Percentiles rank a stretch among this genome's conserved stretches.
phyloP scores from a whole-genome alignment of 495 filamentous ascomycete species.

The Xylaria palmicola region DNA sequence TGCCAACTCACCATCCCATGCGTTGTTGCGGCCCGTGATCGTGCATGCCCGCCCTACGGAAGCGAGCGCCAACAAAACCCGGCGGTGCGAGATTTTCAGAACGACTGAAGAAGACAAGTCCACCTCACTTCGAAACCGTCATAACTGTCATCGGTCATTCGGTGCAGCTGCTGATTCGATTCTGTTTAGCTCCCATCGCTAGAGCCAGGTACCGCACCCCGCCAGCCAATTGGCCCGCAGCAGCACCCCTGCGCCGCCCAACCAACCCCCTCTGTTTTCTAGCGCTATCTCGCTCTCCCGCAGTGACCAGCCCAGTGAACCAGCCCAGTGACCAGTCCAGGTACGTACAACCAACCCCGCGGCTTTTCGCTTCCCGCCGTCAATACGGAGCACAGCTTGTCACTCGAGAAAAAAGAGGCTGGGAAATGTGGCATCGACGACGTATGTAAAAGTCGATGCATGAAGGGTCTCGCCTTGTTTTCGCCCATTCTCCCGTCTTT shows the following conservation, averaged over 20 bases:
- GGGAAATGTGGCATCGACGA: conserved; percentile 20
- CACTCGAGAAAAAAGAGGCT: conserved; percentile 28
- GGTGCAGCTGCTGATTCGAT: neutral
- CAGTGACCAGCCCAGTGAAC: conserved; percentile 17
- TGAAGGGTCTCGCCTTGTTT: conserved; percentile 26
- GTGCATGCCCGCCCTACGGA: neutral
- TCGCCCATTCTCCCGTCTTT: conserved; percentile 6
- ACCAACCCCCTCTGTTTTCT: conserved; percentile 33
- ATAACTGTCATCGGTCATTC: neutral
- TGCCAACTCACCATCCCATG: conserved; percentile 18
- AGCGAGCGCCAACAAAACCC: conserved; percentile 12
- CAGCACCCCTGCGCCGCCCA: conserved; percentile 25
- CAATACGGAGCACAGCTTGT: conserved; percentile 17
- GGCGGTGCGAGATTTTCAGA: neutral
- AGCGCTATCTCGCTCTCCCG: conserved; percentile 12
- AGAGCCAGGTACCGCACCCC: neutral
- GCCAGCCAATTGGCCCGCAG: conserved; percentile 1
- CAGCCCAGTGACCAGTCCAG: too few relatives aligned
- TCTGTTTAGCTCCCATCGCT: conserved; percentile 6
- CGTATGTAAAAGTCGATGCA: conserved; percentile 28
- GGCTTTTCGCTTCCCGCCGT: conserved; percentile 28
- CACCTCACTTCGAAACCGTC: conserved; percentile 6
- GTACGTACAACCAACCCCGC: conserved; percentile 35
- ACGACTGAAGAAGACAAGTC: conserved; percentile 16
- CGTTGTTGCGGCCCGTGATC: conserved; percentile 11